Percentiles rank a stretch among this genome's conserved stretches.
Evolutionary conservation across 108 stramenopile genomes (phyloP).

Genomic region (Nitzschia sp.): DNA sequence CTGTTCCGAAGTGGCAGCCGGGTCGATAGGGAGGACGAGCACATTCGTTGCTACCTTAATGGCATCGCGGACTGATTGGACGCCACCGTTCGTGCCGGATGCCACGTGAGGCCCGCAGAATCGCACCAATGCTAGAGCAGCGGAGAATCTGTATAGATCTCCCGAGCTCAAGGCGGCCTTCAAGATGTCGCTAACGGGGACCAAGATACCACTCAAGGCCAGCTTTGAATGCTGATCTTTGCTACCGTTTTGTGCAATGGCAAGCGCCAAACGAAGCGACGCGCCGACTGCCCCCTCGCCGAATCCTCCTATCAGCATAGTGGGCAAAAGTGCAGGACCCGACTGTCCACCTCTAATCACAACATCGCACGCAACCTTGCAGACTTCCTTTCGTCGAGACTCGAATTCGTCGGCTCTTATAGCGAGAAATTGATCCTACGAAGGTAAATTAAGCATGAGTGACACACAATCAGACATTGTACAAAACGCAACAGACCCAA

Average conservation of each 20-base stretch:
- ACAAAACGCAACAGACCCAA: not conserved
- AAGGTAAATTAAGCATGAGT: not conserved
- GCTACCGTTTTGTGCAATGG: slow-evolving; percentile 67
- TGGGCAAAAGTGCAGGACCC: slow-evolving; percentile 57
- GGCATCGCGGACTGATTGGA: slow-evolving; percentile 57
- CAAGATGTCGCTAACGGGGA: slow-evolving; percentile 75
- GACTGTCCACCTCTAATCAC: slow-evolving; percentile 42
- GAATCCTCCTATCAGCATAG: slow-evolving; percentile 75
- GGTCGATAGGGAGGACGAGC: slow-evolving; percentile 44
- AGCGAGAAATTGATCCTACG: slow-evolving; percentile 24
- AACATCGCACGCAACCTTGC: slow-evolving; percentile 61
- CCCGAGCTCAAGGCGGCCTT: slow-evolving; percentile 53
- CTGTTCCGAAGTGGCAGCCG: slow-evolving; percentile 42
- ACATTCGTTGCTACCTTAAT: slow-evolving; percentile 69
- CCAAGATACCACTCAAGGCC: slow-evolving; percentile 62
- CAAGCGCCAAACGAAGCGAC: slow-evolving; percentile 60
- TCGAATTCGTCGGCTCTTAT: slow-evolving; percentile 50
- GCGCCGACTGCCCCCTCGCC: slow-evolving; percentile 63
- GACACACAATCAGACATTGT: not conserved
- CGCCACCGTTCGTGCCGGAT: slow-evolving; percentile 47
- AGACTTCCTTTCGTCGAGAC: slow-evolving; percentile 55
- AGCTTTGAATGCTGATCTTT: slow-evolving; percentile 67
- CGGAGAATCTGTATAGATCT: slow-evolving; percentile 64
- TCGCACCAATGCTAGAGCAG: slow-evolving; percentile 60
- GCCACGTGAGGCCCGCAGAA: slow-evolving; percentile 71